A percentile compares a stretch with the other conserved stretches of the same genome.
Evolutionary conservation across 78 protist species (phyloP).

Genomic region (Protostelium mycophagum): DNA sequence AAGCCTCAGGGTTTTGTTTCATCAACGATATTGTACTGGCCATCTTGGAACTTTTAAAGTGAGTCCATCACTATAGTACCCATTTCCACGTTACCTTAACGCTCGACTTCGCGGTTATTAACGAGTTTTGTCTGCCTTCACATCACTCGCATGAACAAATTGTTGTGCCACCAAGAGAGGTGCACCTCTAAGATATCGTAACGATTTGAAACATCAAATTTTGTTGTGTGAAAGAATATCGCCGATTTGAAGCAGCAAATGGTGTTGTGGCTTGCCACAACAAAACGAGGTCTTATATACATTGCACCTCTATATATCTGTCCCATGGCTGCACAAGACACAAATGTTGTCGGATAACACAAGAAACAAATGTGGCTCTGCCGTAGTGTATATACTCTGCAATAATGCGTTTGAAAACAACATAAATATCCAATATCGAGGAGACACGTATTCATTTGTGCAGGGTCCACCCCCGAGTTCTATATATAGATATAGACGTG

Average conservation of each 20-base stretch:
- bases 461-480: conserved; percentile 78
- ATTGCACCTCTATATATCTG: too few relatives aligned
- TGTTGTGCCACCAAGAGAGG: neutral
- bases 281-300: too few relatives aligned
- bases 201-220: too few relatives aligned
- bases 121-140: too few relatives aligned
- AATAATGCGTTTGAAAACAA: neutral
- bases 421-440: neutral
- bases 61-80: too few relatives aligned
- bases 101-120: too few relatives aligned
- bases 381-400: neutral
- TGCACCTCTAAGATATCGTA: neutral
- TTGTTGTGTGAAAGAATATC: too few relatives aligned
- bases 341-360: neutral
- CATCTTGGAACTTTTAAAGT: conserved; percentile 92
- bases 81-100: too few relatives aligned
- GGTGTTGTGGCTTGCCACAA: too few relatives aligned
- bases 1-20: conserved; percentile 98
- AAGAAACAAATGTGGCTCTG: neutral
- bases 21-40: conserved; percentile 98
- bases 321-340: neutral
- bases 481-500: conserved; percentile 95
- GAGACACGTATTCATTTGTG: neutral
- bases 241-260: too few relatives aligned
- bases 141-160: too few relatives aligned